phyloP scores from a whole-genome alignment of 192 early-diverging fungal species.

The Geranomyces michiganensis region DNA sequence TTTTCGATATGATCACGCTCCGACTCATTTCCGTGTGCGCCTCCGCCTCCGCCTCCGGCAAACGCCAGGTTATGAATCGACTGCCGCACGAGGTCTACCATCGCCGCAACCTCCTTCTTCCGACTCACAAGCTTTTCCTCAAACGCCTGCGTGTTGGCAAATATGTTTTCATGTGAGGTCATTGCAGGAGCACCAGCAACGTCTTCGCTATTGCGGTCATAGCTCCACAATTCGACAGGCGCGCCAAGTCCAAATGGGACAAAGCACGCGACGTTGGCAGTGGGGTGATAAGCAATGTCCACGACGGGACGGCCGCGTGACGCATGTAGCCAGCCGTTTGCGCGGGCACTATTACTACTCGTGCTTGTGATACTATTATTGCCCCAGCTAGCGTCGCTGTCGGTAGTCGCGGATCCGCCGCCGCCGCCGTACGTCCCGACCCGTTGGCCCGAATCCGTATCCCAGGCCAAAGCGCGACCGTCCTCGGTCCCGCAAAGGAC shows the following conservation, averaged over 20 bases:
- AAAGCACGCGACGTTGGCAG: slow-evolving; percentile 34
- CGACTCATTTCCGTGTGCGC: background rate
- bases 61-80: slow-evolving; percentile 14
- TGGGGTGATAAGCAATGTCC: slow-evolving; percentile 48
- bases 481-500: slow-evolving; percentile 36
- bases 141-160: slow-evolving; percentile 1
- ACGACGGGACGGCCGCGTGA: slow-evolving; percentile 10
- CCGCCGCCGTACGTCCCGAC: background rate
- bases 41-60: background rate
- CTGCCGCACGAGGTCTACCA: slow-evolving; percentile 16
- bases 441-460: slow-evolving; percentile 40
- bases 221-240: slow-evolving; percentile 12
- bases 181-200: background rate
- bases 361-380: slow-evolving; percentile 12
- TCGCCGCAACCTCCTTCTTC: slow-evolving; percentile 16
- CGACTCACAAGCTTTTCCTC: slow-evolving; percentile 7
- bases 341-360: too few species aligned
- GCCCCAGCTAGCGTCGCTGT: too few species aligned
- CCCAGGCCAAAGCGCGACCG: slow-evolving; percentile 40
- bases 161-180: slow-evolving; percentile 8
- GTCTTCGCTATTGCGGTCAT: background rate
- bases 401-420: too few species aligned
- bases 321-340: background rate
- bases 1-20: background rate
- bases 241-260: background rate